Conservation (phyloP, 140 eudicot genomes). For the Anethum foeniculum region DNA sequence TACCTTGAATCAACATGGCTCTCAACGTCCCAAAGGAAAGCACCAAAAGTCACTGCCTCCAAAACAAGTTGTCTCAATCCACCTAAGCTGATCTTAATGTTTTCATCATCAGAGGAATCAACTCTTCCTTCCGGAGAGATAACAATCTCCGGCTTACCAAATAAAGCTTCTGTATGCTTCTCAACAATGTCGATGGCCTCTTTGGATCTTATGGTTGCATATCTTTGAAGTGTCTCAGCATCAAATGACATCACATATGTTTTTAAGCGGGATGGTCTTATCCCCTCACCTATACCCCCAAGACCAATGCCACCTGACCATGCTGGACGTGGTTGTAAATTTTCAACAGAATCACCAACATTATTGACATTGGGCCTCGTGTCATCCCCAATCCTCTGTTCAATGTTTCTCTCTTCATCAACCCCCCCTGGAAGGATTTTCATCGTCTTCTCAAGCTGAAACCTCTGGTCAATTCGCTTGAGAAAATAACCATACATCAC, state of each 20-base stretch:
- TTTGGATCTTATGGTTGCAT: constrained; percentile 72
- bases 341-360: constrained; percentile 7
- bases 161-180: constrained; percentile 93
- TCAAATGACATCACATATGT: constrained; percentile 90
- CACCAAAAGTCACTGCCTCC: constrained; percentile 95
- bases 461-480: constrained; percentile 77
- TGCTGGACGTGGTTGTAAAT: constrained; percentile 48
- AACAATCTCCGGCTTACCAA: constrained; percentile 35
- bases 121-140: constrained; percentile 2
- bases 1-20: constrained; percentile 90
- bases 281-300: constrained; percentile 41
- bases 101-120: constrained; percentile 2
- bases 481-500: constrained; percentile 94
- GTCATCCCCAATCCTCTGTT: constrained; percentile 31
- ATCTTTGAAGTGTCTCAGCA: constrained; percentile 70
- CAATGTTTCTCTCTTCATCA: constrained; percentile 24
- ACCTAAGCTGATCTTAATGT: constrained; percentile 71
- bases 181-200: constrained; percentile 78
- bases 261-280: constrained; percentile 51
- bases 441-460: constrained; percentile 92
- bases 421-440: constrained; percentile 66
- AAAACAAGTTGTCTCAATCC: constrained; percentile 71
- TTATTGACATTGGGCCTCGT: constrained; percentile 11
- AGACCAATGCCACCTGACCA: constrained; percentile 35
- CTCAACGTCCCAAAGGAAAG: constrained; percentile 97